Base-by-base conservation (phyloP, 106 monocot species). In the Dioscorea alata region DNA sequence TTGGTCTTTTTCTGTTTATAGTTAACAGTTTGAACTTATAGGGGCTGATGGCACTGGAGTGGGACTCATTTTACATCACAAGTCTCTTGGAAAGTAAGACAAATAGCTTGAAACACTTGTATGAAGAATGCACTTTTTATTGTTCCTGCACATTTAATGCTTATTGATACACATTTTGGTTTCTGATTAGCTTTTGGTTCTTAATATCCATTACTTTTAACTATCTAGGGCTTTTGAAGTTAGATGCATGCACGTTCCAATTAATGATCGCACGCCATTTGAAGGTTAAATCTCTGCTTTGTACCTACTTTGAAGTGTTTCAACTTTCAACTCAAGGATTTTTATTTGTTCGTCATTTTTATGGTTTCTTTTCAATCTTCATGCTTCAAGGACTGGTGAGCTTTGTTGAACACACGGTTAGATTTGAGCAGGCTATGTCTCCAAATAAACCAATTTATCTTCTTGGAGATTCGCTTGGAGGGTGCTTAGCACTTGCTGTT, bases 401-500 rank as follows among this genome's bases (percentile, higher is more conserved):
- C 50, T 65, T 87, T 59, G 86, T 97, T 25, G 96, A 92, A 59
- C 57, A 78, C 19, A 72, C 83, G 32, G 66, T 88, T 56, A 83
- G 77, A 62, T n/a, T 75, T 67, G 90, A 94, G 71, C 79, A 86
- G 73, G 67, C 71, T 23, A 21, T 66, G 33, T 75, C 76, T 49
- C 85, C 78, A 72, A 81, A 78, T 59, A 88, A 69, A 74, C 90
- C 94, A 48, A 86, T 94, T 71, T 94, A 88, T 73, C 71, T 94
- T 71, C 42, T 94, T 73, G 94, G 94, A 69, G 94, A 94, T 70
- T 94, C 94, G 10, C 88, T 94, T 75, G 94, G 94, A 61, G 87
- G 94, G 68, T 90, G 90, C 71, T 71, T 88, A 71, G 88, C 90
- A 68, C 89, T 92, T 72, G 64, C 96, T 63, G 72, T 89, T 78